Percentiles rank a stretch among this genome's conserved stretches.
Conservation (phyloP, 495 filamentous ascomycete genomes). For the Talaromyces thailandensis region DNA sequence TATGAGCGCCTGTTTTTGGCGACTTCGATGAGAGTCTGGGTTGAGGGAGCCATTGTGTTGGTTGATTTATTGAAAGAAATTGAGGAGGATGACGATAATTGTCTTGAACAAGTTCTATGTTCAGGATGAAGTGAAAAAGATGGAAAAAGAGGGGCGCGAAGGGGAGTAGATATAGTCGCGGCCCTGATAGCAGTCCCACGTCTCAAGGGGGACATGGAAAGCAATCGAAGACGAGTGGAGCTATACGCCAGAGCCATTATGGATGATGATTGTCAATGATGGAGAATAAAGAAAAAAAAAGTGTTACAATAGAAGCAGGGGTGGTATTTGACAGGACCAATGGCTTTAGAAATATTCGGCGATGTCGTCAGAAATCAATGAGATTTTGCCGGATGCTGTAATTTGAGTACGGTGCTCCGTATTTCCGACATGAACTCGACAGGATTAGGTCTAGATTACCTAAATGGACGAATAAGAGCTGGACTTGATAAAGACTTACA, state of each 20-base stretch:
- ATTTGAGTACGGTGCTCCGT: neutral
- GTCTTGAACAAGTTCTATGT: neutral
- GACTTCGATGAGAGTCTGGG: constrained; percentile 27
- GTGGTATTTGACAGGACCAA: neutral
- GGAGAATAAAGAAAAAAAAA: neutral
- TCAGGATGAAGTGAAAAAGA: neutral
- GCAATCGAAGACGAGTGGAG: constrained; percentile 3
- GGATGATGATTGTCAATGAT: neutral
- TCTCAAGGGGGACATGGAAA: neutral
- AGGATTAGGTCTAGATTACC: neutral
- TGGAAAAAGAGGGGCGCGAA: neutral
- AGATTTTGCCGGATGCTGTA: neutral
- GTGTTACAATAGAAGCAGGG: neutral
- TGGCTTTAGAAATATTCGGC: neutral
- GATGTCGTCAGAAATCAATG: neutral
- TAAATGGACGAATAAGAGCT: neutral
- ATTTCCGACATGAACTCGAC: neutral
- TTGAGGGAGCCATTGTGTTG: constrained; percentile 15
- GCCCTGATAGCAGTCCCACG: neutral
- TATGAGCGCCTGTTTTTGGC: constrained; percentile 38
- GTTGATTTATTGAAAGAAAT: constrained; percentile 4
- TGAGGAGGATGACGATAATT: neutral
- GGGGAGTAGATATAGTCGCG: neutral
- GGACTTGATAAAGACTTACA: neutral
- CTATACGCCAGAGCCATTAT: neutral